phyloP scores from a whole-genome alignment of 176 grass and related monocot genomes.

The Panicum miliaceum region DNA sequence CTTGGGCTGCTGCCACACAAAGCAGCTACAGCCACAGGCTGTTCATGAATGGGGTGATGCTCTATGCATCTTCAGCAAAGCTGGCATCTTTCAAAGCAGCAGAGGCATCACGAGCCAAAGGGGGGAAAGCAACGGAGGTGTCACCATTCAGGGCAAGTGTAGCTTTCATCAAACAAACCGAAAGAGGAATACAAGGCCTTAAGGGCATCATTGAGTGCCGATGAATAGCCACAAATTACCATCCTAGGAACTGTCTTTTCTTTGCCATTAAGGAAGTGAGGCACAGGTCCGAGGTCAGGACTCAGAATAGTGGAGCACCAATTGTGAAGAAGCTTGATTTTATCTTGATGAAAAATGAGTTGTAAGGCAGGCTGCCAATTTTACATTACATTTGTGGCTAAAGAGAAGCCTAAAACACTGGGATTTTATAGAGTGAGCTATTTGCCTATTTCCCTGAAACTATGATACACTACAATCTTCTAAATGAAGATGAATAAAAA shows the following conservation, averaged over 20 bases:
- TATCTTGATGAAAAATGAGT: not conserved
- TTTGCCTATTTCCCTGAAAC: slow-evolving; percentile 22
- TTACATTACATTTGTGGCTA: slow-evolving; percentile 41
- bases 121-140: slow-evolving; percentile 24
- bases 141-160: slow-evolving; percentile 40
- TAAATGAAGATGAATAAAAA: slow-evolving; percentile 30
- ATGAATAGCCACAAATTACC: slow-evolving; percentile 2
- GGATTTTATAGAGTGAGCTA: slow-evolving; percentile 35
- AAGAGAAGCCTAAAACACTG: slow-evolving; percentile 14
- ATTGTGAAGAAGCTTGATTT: not conserved
- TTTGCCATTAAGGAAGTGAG: slow-evolving; percentile 11
- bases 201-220: not conserved
- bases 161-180: slow-evolving; percentile 49
- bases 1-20: slow-evolving; percentile 39
- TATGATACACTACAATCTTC: slow-evolving; percentile 55
- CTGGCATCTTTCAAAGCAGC: slow-evolving; percentile 48
- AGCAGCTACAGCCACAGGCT: slow-evolving; percentile 37
- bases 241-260: not conserved
- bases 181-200: slow-evolving; percentile 29
- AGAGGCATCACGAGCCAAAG: slow-evolving; percentile 42
- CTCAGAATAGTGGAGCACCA: not conserved
- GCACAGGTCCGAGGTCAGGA: not conserved
- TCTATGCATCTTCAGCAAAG: slow-evolving; percentile 45
- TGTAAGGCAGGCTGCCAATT: slow-evolving; percentile 41
- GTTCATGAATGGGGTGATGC: slow-evolving; percentile 28